phyloP scores from a whole-genome alignment of 169 alveolate species.

The Plasmodium gonderi region DNA sequence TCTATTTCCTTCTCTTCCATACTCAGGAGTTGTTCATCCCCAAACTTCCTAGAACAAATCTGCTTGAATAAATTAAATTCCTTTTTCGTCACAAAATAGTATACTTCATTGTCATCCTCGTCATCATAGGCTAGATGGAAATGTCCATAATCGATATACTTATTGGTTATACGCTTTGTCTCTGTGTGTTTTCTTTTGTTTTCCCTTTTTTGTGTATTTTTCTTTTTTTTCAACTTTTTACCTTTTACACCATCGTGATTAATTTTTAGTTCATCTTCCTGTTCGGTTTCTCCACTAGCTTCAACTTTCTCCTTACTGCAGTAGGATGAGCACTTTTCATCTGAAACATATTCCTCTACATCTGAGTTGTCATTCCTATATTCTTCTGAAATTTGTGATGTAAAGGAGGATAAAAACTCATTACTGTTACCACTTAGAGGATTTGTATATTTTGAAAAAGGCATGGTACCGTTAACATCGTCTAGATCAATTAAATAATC shows the following conservation, averaged over 20 bases:
- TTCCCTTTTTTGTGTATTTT: neutral
- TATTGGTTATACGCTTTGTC: constrained; percentile 12
- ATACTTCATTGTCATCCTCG: constrained; percentile 15
- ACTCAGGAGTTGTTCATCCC: neutral
- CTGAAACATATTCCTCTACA: neutral
- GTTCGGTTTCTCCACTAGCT: neutral
- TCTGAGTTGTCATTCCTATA: neutral
- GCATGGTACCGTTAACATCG: constrained; percentile 32
- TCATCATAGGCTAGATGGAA: constrained; percentile 47
- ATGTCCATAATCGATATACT: constrained; percentile 30
- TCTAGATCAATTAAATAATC: constrained; percentile 41
- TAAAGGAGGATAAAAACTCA: neutral
- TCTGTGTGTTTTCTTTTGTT: neutral
- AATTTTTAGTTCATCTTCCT: neutral
- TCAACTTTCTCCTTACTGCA: neutral
- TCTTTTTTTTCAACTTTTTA: no score
- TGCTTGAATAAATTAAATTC: neutral
- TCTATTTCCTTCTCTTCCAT: neutral
- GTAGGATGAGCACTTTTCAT: neutral
- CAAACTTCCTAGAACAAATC: neutral
- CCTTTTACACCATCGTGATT: no score
- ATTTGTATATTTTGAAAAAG: neutral
- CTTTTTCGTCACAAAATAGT: constrained; percentile 29
- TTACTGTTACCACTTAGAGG: neutral
- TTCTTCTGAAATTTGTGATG: neutral